A percentile compares a stretch with the other conserved stretches of the same genome.
phyloP scores from a whole-genome alignment of 176 grass and related monocot species.

The Oryza glumipatula region DNA sequence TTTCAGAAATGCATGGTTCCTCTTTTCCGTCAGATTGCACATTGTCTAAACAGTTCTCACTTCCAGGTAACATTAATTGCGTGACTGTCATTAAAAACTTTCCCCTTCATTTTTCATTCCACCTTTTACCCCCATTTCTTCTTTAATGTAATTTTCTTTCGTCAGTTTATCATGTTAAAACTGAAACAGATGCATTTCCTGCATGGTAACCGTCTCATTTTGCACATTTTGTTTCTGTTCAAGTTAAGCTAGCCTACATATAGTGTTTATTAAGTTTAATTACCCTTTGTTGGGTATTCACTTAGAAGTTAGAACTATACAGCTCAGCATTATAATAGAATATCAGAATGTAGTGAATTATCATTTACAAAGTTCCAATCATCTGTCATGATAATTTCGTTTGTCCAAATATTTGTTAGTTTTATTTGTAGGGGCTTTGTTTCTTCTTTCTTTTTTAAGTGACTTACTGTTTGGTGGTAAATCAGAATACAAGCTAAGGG shows the following conservation, averaged over 20 bases:
- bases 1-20: constrained; percentile 97
- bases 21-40: constrained; percentile 72
- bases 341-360: not conserved
- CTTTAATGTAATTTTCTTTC: not conserved
- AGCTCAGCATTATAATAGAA: not conserved
- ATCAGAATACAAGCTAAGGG: constrained; percentile 2
- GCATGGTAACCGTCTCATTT: not conserved
- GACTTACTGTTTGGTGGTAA: not conserved
- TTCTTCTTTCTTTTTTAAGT: not conserved
- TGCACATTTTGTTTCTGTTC: constrained; percentile 22
- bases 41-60: constrained; percentile 78
- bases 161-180: not conserved
- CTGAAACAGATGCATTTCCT: not conserved
- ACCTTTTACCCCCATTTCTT: not conserved
- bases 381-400: not conserved
- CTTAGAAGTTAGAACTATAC: constrained; percentile 2
- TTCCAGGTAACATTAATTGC: constrained; percentile 70
- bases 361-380: not conserved
- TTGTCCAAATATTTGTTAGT: constrained; percentile 24
- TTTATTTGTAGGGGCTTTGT: too few relatives aligned
- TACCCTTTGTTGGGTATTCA: not conserved
- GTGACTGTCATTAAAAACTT: not conserved
- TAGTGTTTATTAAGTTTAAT: not conserved
- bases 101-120: not conserved
- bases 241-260: constrained; percentile 3